These are phyloP conservation scores for Arthrobotrys pseudoclavata DNA, from an alignment of 2,329 filamentous ascomycete species.

Conservation along the genomic window DNA sequence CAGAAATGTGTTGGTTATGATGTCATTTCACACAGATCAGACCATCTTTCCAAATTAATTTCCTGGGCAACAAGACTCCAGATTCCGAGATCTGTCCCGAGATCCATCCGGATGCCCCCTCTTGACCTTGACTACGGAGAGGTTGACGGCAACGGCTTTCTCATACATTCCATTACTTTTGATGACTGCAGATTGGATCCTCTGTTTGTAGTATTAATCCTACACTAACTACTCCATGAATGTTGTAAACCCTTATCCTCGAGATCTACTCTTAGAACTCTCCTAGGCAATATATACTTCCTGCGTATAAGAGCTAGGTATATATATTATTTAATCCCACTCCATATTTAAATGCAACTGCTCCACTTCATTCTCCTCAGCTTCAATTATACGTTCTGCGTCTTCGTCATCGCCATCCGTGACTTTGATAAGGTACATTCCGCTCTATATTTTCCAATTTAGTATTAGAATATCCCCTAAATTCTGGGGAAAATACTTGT, in stretches of 20 bases:
- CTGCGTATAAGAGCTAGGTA: neutral
- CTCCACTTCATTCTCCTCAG: constrained; percentile 2
- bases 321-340: constrained; percentile 2
- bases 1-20: constrained; percentile 26
- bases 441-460: constrained; percentile 1
- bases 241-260: no score
- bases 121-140: no score
- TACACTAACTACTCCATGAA: no score
- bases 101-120: neutral
- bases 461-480: neutral
- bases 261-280: no score
- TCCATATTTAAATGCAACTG: constrained; percentile 7
- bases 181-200: no score
- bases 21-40: constrained; percentile 27
- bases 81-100: constrained; percentile 22
- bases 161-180: no score
- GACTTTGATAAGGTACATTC: constrained; percentile 19
- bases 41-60: neutral
- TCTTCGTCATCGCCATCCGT: constrained; percentile 5
- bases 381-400: constrained; percentile 18
- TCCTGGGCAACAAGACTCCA: neutral
- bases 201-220: no score
- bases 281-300: neutral
- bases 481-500: neutral
- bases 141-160: no score